A percentile compares a stretch with the other conserved stretches of the same genome.
Evolutionary conservation across 1,284 basidiomycete species (phyloP).

Genomic region (Sanghuangporus baumii): DNA sequence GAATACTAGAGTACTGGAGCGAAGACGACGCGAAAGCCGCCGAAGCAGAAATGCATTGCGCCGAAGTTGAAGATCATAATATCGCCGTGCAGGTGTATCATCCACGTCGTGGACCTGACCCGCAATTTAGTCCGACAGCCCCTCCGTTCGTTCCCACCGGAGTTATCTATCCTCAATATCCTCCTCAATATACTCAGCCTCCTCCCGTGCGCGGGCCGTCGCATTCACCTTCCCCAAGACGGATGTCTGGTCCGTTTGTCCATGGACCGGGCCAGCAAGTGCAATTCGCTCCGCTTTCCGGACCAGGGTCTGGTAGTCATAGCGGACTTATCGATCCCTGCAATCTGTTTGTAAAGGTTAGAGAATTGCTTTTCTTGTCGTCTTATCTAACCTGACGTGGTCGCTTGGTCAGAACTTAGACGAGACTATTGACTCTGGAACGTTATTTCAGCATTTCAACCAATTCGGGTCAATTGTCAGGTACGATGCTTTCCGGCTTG

Average conservation of each 20-base stretch:
- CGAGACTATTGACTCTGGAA: conserved; percentile 77
- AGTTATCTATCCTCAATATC: conserved; percentile 22
- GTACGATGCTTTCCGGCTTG: conserved; percentile 29
- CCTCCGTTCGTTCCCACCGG: conserved; percentile 70
- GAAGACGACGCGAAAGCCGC: conserved; percentile 79
- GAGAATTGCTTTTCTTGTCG: background rate
- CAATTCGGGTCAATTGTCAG: conserved; percentile 82
- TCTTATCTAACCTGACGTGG: background rate
- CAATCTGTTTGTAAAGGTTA: conserved; percentile 84
- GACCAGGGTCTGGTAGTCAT: conserved; percentile 72
- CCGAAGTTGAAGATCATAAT: conserved; percentile 72
- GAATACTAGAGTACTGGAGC: conserved; percentile 82
- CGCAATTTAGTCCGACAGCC: conserved; percentile 67
- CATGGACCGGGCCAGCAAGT: conserved; percentile 90
- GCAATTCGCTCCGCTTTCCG: conserved; percentile 65
- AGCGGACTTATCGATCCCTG: conserved; percentile 88
- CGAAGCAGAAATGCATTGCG: conserved; percentile 75
- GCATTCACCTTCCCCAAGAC: conserved; percentile 23
- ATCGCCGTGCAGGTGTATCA: conserved; percentile 77
- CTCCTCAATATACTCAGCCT: conserved; percentile 31
- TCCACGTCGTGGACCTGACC: conserved; percentile 33
- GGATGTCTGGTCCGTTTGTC: conserved; percentile 46
- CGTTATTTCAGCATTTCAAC: conserved; percentile 76
- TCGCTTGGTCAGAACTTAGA: conserved; percentile 64
- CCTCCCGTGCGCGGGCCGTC: conserved; percentile 33